Evolutionary conservation across 768 basidiomycete species (phyloP), one percentile per base, ranked within the genome.

Genomic region (Auricularia heimuer): DNA sequence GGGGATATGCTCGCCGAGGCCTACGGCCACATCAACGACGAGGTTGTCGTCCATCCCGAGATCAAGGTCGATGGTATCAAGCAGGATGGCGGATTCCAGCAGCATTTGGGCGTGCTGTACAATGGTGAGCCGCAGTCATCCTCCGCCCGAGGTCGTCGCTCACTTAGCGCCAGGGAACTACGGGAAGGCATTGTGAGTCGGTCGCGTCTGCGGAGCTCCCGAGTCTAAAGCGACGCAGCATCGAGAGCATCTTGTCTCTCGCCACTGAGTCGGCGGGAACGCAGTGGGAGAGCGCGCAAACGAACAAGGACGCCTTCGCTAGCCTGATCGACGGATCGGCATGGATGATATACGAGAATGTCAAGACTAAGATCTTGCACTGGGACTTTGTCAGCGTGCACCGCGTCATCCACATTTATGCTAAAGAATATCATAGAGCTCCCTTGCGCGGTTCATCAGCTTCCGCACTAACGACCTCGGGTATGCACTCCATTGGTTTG

Each of bases 261-360:
- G 87, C 90, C 71, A 77, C 82, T 12, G 80, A 81, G 63, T 83
- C 85, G 4, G 82, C 78, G 18, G 84, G 83, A 14, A 90, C 88
- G 1, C 75, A 77, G 34, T 88, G 82, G 70, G 76, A 78, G 16
- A 51, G 47, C 16, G 47, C 18, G 6, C 47, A 51, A 18, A 21
- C 61, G 37, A 64, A 81, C 14, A 75, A 78, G 67, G 65, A 70
- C 36, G 86, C 86, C 0, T 81, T 89, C 61, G 80, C 79, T 10
- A 81, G 78, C 12, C 73, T 87, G 3, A 78, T 89, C 65, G 78
- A 83, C 36, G 88, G 83, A 0, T 77, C 84, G 65, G 75, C 77
- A 56, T 90, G 88, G 88, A 88, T 89, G 86, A 83, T 88, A 33
- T 86, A 81, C 69, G 75, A 76, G 12, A 89, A 89, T 69, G 72